phyloP scores from a whole-genome alignment of 805 yeast species.

The Wickerhamomyces kurtzmanii region DNA sequence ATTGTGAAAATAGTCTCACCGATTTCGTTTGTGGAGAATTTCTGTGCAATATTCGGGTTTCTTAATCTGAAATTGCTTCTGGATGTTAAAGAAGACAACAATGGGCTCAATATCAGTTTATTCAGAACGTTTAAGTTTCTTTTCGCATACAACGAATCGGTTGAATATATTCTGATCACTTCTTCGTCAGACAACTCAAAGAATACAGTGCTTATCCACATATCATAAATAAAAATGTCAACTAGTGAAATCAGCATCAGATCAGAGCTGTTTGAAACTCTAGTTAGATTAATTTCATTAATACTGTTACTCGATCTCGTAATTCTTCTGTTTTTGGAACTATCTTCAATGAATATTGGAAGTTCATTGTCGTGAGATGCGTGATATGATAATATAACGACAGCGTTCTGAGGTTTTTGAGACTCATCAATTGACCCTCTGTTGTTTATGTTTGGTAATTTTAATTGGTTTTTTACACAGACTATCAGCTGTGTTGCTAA shows the following conservation, averaged over 20 bases:
- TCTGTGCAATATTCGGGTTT: constrained; percentile 20
- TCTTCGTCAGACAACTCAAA: constrained; percentile 10
- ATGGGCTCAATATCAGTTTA: constrained; percentile 4
- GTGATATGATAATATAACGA: constrained; percentile 35
- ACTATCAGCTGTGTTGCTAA: constrained; percentile 35
- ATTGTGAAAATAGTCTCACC: constrained; percentile 2
- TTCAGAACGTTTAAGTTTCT: constrained; percentile 3
- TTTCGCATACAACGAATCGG: background rate
- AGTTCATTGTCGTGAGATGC: constrained; percentile 39
- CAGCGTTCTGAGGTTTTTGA: constrained; percentile 17
- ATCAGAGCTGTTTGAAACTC: constrained; percentile 21
- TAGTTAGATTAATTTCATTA: constrained; percentile 24
- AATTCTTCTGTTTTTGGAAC: constrained; percentile 19
- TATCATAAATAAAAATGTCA: constrained; percentile 39
- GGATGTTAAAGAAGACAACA: constrained; percentile 13
- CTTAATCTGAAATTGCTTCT: constrained; percentile 27
- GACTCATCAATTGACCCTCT: constrained; percentile 3
- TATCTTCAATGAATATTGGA: constrained; percentile 49
- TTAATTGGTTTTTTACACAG: constrained; percentile 31
- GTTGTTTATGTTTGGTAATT: constrained; percentile 25
- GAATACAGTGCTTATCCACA: constrained; percentile 29
- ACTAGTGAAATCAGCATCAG: constrained; percentile 27
- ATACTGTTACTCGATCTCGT: constrained; percentile 26
- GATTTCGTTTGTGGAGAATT: constrained; percentile 2
- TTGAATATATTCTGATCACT: constrained; percentile 15